Base-by-base conservation (phyloP, 1,284 basidiomycete genomes). In the Ustilago vetiveriae region DNA sequence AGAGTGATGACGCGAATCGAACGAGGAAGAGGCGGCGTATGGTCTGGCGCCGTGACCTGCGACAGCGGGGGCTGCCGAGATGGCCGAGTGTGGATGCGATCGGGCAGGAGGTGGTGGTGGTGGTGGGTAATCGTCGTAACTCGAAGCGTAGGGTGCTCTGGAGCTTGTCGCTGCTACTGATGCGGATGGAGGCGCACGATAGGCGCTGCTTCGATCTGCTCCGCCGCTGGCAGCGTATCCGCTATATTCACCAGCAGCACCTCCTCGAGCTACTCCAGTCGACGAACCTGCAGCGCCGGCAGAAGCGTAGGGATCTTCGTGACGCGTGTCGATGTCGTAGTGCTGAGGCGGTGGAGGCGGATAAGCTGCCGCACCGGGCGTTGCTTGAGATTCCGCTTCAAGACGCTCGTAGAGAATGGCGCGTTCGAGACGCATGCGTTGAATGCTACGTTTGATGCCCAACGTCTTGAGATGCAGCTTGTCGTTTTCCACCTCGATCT, bases 401-500 rank as follows among this genome's bases (percentile, higher is more conserved):
- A 79, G 51, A 6, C 70, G 56, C 21, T 79, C 77, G 58, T 78
- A 78, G 19, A 79, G 69, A 32, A 79, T 74, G n/a, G 92, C 90
- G 84, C 92, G 85, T 82, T 94, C 92, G 57, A 94, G 85, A 81
- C 91, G 89, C 87, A 94, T 89, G 38, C 92, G 86, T 81, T 92
- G 91, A 51, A 94, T 92, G 76, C 88, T 90, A 74, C 89, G 88
- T 83, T 91, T 93, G 41, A 91, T 88, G 74, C 90, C 86, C 19
- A 92, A 84, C 37, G 92, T 88, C 83, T 90, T 90, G 84, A 89
- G 87, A 75, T 90, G 87, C 54, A 93, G 86, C 83, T 89, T 91
- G 85, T 93, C 92, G 83, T 93, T 93, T 82, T 92, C 91, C 90
- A 86, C 83, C 83, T 94, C 92, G 65, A 94, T 91, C 83, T 93